A percentile compares a stretch with the other conserved stretches of the same genome.
These are phyloP conservation scores for Fusarium algeriense DNA, from an alignment of 2,329 filamentous ascomycete species.

Conservation along the genomic window DNA sequence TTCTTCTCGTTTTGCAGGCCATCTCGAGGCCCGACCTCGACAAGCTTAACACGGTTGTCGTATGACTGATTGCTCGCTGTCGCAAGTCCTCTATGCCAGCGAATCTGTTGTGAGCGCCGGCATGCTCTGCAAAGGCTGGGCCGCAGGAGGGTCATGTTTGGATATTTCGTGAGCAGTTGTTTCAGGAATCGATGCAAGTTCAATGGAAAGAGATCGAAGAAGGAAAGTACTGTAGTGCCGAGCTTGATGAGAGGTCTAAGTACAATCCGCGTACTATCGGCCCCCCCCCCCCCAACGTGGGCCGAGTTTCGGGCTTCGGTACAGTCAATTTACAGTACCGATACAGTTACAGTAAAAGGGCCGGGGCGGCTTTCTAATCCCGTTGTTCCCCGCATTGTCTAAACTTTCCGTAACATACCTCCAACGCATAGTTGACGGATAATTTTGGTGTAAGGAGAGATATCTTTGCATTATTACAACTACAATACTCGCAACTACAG, in stretches of 20 bases:
- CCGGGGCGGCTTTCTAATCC: constrained; percentile 5
- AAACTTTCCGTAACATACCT: background rate
- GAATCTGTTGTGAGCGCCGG: constrained; percentile 50
- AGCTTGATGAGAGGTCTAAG: constrained; percentile 27
- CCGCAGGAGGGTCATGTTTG: constrained; percentile 53
- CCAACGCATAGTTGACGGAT: background rate
- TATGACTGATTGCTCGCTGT: constrained; percentile 53
- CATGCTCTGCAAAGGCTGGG: constrained; percentile 56
- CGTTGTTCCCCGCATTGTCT: constrained; percentile 28
- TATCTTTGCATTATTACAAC: constrained; percentile 35
- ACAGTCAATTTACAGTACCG: constrained; percentile 12
- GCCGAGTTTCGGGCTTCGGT: constrained; percentile 39
- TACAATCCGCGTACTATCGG: constrained; percentile 50
- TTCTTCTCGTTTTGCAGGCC: constrained; percentile 89
- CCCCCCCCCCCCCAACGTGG: constrained; percentile 31
- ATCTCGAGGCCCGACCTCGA: constrained; percentile 87
- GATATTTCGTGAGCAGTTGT: background rate
- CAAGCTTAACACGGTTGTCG: constrained; percentile 69
- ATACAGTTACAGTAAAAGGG: constrained; percentile 2
- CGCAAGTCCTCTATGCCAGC: constrained; percentile 54
- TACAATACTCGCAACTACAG: constrained; percentile 39
- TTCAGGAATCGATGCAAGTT: constrained; percentile 4
- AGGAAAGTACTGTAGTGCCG: constrained; percentile 23
- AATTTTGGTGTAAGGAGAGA: constrained; percentile 8
- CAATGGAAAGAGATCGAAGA: constrained; percentile 18